These are phyloP conservation scores for Penicillium fimorum DNA, from an alignment of 495 filamentous ascomycete species.

Conservation along the genomic window DNA sequence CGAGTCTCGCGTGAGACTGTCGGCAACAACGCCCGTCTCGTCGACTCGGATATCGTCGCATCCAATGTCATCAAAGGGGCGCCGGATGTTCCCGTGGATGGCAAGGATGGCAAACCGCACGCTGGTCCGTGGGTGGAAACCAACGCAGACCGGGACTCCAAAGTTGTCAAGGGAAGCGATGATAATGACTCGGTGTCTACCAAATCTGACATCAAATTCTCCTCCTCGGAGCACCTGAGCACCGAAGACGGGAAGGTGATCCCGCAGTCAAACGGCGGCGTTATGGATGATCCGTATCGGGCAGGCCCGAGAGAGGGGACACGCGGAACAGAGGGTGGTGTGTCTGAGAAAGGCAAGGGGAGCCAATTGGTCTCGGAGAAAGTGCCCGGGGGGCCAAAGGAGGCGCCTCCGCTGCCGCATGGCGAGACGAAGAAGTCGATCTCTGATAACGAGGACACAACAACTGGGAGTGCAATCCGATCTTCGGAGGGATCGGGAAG, in stretches of 20 bases:
- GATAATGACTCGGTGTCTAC: slow-evolving; percentile 14
- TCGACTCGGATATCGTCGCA: slow-evolving; percentile 22
- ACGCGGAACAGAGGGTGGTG: slow-evolving; percentile 81
- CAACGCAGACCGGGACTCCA: slow-evolving; percentile 57
- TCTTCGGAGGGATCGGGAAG: slow-evolving; percentile 35
- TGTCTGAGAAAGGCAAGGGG: slow-evolving; percentile 78
- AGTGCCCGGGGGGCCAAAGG: slow-evolving; percentile 77
- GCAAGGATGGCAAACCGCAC: slow-evolving; percentile 93
- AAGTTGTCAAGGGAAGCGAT: slow-evolving; percentile 42
- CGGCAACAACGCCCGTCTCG: slow-evolving; percentile 14
- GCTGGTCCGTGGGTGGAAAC: slow-evolving; percentile 82
- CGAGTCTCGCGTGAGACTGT: slow-evolving; percentile 16
- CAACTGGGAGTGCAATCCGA: slow-evolving; percentile 12
- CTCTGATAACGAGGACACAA: slow-evolving; percentile 38
- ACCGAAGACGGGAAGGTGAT: slow-evolving; percentile 64
- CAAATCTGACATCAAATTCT: slow-evolving; percentile 31
- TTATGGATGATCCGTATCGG: slow-evolving; percentile 84
- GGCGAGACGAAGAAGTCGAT: slow-evolving; percentile 64
- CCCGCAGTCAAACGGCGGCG: slow-evolving; percentile 76
- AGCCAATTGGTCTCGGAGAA: slow-evolving; percentile 66
- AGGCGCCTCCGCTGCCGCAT: slow-evolving; percentile 76
- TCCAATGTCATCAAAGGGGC: slow-evolving; percentile 54
- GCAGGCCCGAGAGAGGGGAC: slow-evolving; percentile 75
- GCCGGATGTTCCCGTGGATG: slow-evolving; percentile 90
- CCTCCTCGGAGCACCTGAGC: slow-evolving; percentile 38